Base-by-base conservation (phyloP, 441 rosid genomes). In the Gossypium aridum region DNA sequence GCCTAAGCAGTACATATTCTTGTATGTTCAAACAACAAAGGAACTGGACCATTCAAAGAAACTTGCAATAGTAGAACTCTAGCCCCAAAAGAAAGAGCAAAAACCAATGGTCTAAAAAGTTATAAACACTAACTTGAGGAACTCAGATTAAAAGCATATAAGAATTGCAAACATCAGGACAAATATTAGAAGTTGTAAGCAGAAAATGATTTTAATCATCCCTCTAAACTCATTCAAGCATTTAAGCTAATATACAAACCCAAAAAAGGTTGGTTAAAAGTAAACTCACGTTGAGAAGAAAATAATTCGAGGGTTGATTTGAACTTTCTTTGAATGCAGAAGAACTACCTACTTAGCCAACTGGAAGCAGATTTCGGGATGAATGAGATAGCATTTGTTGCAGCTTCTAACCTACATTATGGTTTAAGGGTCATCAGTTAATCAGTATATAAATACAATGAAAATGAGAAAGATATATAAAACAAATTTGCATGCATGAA, bases 291-390 rank as follows among this genome's bases (percentile, higher is more conserved):
- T 6, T 14, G 57, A 22, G 20, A 45, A 13, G 34, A 20, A 67
- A 67, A 67, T 49, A 14, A 49, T 49, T 23, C 56, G 17, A 47
- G 22, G 17, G 9, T n/a, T n/a, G 25, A 19, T 37, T 49, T 14
- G 7, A 49, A 67, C 59, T 25, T 59, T 22, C 26, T 68, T 49
- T n/a, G 23, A 26, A 53, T 53, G 23, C 13, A 28, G 16, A 64
- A 37, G 25, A 69, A 28, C 76, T 84, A 92, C 59, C 92, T 84
- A 14, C 86, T 84, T 75, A 88, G 87, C 98, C 99, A 93, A 49
- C 89, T 78, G 45, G 97, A 90, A 79, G 91, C 94, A 68, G 92
- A 86, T 75, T 91, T 92, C 7, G 97, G 85, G 71, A 92, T 92
- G 71, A 92, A 79, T 61, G 89, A 70, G 63, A 90, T 89, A 1